These are phyloP conservation scores for Bathelium albidoporum DNA, from an alignment of 495 filamentous ascomycete species.

Conservation along the genomic window DNA sequence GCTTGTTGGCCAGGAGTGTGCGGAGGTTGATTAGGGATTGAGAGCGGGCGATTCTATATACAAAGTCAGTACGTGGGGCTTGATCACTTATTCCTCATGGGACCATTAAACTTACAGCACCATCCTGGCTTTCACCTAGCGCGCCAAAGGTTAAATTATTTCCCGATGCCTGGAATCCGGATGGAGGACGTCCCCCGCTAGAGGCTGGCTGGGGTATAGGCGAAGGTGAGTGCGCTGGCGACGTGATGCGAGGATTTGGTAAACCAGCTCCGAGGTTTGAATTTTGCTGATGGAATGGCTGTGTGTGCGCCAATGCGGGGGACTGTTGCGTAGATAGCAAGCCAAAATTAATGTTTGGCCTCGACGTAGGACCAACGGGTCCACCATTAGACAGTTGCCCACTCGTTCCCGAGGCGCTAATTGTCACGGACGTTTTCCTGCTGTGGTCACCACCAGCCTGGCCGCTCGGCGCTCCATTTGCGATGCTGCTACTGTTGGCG, in stretches of 20 bases:
- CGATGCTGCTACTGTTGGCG: constrained; percentile 55
- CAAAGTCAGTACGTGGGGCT: constrained; percentile 29
- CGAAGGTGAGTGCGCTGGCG: constrained; percentile 63
- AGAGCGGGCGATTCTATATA: constrained; percentile 48
- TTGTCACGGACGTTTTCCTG: constrained; percentile 69
- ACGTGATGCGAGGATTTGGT: constrained; percentile 48
- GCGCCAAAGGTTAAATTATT: constrained; percentile 71
- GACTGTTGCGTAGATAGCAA: constrained; percentile 55
- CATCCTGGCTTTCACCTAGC: constrained; percentile 47
- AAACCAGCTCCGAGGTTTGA: constrained; percentile 43
- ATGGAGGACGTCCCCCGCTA: constrained; percentile 75
- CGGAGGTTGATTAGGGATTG: constrained; percentile 38
- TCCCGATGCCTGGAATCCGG: constrained; percentile 52
- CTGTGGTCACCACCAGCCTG: constrained; percentile 46
- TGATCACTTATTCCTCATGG: background rate
- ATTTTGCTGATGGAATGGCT: constrained; percentile 39
- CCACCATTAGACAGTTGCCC: constrained; percentile 69
- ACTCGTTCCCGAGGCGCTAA: constrained; percentile 65
- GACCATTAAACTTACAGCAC: constrained; percentile 50
- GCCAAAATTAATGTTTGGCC: constrained; percentile 63
- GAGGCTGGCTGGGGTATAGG: constrained; percentile 80
- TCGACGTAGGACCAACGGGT: constrained; percentile 46
- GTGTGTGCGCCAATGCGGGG: constrained; percentile 54
- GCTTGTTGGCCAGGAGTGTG: constrained; percentile 52
- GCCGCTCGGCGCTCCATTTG: constrained; percentile 42